Evolutionary conservation across 257 asterid species (phyloP), one percentile per base, ranked within the genome.

Genomic region (Sherardia arvensis): DNA sequence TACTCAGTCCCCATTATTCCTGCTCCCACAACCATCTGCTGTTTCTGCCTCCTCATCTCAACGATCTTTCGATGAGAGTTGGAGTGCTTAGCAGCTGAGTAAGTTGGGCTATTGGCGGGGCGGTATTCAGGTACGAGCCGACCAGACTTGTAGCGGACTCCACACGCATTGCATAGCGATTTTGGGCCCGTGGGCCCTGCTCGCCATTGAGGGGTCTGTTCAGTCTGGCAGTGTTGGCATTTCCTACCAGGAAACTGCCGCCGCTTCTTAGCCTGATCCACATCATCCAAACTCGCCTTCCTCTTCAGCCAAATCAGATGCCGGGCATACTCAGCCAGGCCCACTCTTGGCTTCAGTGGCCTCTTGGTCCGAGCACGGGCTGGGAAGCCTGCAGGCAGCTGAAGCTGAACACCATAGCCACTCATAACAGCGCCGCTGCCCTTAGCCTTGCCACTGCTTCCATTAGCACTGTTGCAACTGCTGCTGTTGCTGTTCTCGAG

Each of bases 131-230:
- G 96, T 54, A 91, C 73, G 3, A 91, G 81, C 3, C 97, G 91
- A 1, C 97, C 97, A 0, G 96, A 87, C 81, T 87, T 90, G 66
- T 72, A 90, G 61, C 97, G 79, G 47, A 90, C 97, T 28, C 97
- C 97, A 61, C 97, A 91, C 3, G 97, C 96, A 29, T 90, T 90
- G 71, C 97, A 90, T 15, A 91, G 83, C 0, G 97, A 87, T 38
- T 91, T 91, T 0, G 91, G 91, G 4, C 98, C 98, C 83, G 76
- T 79, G 0, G 98, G 98, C 0, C 98, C 98, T 0, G 94, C 94
- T 45, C 98, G 64, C 98, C 98, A 91, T 67, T 87, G 96, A 0
- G 98, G 98, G 1, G 98, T 91, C 80, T 86, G 82, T 58, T 85
- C 96, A 0, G 90, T 74, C 21, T 85, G 87, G 73, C 97, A 90